These are phyloP conservation scores for Sphaceloma murrayae DNA, from an alignment of 2,329 filamentous ascomycete genomes.

Conservation along the genomic window DNA sequence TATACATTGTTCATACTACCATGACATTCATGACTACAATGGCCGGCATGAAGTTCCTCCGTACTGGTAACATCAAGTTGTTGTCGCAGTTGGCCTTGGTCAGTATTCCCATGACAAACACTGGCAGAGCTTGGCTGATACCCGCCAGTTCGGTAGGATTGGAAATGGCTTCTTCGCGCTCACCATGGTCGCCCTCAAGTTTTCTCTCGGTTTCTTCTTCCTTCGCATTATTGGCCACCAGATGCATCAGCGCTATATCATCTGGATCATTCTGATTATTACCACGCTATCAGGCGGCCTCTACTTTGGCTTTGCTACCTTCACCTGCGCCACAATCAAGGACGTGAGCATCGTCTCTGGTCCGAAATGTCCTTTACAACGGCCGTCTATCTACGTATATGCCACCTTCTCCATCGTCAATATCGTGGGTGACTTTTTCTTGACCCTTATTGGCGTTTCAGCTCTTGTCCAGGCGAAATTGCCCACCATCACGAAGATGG, in stretches of 20 bases:
- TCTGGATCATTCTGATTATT: neutral
- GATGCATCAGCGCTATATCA: neutral
- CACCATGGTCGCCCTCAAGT: constrained; percentile 9
- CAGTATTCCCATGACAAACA: no score
- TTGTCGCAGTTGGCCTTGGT: constrained; percentile 1
- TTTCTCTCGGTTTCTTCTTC: constrained; percentile 12
- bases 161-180: constrained; percentile 11
- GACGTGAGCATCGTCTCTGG: constrained; percentile 1
- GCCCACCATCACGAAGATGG: constrained; percentile 7
- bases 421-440: constrained; percentile 9
- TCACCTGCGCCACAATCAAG: constrained; percentile 12
- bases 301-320: constrained; percentile 6
- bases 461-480: constrained; percentile 27
- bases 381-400: neutral
- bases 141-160: neutral
- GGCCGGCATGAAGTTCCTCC: constrained; percentile 4
- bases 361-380: neutral
- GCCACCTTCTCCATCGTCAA: constrained; percentile 3
- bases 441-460: constrained; percentile 1
- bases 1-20: constrained; percentile 5
- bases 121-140: no score
- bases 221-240: constrained; percentile 10
- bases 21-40: constrained; percentile 2
- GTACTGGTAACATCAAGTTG: neutral
- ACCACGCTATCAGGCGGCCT: neutral